Evolutionary conservation across 2,329 filamentous ascomycete species (phyloP).

Genomic region (Trichoderma citrinoviride): DNA sequence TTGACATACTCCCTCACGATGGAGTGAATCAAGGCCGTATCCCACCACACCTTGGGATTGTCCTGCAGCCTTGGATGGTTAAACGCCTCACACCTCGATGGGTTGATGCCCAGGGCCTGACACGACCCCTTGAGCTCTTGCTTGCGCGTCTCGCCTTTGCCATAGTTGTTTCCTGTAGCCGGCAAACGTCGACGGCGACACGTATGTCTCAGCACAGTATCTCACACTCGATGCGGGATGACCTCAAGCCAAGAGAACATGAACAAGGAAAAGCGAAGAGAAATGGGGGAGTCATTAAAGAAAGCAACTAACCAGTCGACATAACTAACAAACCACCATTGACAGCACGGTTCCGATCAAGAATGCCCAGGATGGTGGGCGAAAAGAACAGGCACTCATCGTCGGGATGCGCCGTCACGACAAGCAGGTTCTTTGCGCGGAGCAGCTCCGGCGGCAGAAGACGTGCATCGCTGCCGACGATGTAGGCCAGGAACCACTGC

Average conservation of each 20-base stretch:
- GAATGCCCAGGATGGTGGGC: conserved; percentile 33
- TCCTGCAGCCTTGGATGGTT: conserved; percentile 39
- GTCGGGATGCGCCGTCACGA: conserved; percentile 41
- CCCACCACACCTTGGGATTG: conserved; percentile 40
- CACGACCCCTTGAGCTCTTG: conserved; percentile 34
- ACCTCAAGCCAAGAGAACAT: background rate
- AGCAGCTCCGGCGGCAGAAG: conserved; percentile 37
- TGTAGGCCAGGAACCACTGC: conserved; percentile 38
- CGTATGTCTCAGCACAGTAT: background rate
- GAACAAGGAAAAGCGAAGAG: too few relatives aligned
- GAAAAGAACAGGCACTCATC: conserved; percentile 41
- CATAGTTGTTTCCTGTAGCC: conserved; percentile 32
- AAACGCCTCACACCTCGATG: conserved; percentile 32
- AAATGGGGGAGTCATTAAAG: background rate
- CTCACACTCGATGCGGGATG: background rate
- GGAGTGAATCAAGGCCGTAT: conserved; percentile 34
- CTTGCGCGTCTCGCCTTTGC: conserved; percentile 31
- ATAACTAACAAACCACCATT: conserved; percentile 33
- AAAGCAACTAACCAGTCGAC: conserved; percentile 30
- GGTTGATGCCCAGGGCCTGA: conserved; percentile 31
- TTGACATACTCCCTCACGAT: conserved; percentile 36
- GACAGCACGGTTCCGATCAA: conserved; percentile 30
- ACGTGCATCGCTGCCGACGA: conserved; percentile 37
- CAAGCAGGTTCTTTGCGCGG: conserved; percentile 35
- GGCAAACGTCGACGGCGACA: background rate